Evolutionary conservation across 2,329 filamentous ascomycete species (phyloP), one percentile per base, ranked within the genome.

Genomic region (Colletotrichum agaves): DNA sequence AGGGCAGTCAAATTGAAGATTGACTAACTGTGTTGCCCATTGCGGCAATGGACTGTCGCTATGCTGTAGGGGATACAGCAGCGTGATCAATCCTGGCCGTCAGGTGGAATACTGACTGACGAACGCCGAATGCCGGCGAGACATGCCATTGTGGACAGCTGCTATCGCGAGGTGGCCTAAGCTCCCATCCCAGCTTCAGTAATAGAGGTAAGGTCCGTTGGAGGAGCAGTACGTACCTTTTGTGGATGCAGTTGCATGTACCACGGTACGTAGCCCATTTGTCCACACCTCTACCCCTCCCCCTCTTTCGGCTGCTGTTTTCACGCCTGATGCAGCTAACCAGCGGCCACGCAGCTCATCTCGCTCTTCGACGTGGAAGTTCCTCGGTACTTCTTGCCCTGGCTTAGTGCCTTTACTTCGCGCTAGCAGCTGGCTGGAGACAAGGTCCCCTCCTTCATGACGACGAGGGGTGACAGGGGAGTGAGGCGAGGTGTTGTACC

Each of bases 351-450:
- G 23, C 52, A 58, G 27, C 44, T 41, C 46, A 53, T 63, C 60
- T 61, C 44, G 8, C 21, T 35, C 31, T 17, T 47, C 35, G 46
- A 33, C 21, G 23, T 23, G 46, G 43, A 67, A 35, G 60, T 67
- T 59, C 53, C 52, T 33, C 2, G 61, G 33, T 59, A 67, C 64
- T 17, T 35, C 0, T 35, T 19, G 39, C 50, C 63, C 33, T 57
- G 47, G 27, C 23, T 27, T 33, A 31, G 39, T 53, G 39, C 46
- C 19, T 59, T 67, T 31, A 56, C 50, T 60, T 60, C 27, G 53
- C 61, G 61, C 64, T 64, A 67, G 64, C 46, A 64, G 61, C 64
- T 67, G 53, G 61, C 64, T 67, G 53, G 39, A 64, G 64, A 67
- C 64, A 67, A 67, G 61, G 64, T 59, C 60, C 64, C 63, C 53